Conservation (phyloP, 2,329 filamentous ascomycete genomes). For the Xylaria sp. region DNA sequence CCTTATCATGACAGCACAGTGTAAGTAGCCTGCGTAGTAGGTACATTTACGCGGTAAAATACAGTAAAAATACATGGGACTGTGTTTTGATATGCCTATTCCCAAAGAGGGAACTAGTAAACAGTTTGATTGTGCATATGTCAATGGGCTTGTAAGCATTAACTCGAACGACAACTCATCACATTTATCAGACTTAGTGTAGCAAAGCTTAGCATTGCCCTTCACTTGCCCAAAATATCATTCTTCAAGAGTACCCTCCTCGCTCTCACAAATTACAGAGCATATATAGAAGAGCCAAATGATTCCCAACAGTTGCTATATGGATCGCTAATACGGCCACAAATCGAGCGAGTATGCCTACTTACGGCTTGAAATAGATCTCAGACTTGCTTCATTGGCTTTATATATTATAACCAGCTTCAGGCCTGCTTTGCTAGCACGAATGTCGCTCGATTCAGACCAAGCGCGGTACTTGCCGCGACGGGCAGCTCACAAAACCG, state of each 20-base stretch:
- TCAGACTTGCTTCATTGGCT: constrained; percentile 13
- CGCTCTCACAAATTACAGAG: neutral
- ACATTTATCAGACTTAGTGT: constrained; percentile 1
- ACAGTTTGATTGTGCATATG: constrained; percentile 35
- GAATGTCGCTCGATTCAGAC: constrained; percentile 39
- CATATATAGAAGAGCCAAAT: neutral
- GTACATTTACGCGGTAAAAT: too few relatives aligned
- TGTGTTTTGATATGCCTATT: constrained; percentile 9
- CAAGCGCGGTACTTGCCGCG: constrained; percentile 41
- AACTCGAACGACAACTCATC: constrained; percentile 12
- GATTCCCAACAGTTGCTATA: constrained; percentile 3
- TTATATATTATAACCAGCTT: constrained; percentile 18
- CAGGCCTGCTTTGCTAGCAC: constrained; percentile 1
- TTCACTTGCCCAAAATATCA: constrained; percentile 19
- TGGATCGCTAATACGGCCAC: constrained; percentile 9
- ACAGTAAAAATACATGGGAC: neutral
- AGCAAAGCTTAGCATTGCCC: neutral
- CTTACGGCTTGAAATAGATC: constrained; percentile 14
- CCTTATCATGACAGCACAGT: neutral
- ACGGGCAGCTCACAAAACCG: constrained; percentile 35
- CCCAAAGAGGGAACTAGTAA: constrained; percentile 46
- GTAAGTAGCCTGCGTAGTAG: too few relatives aligned
- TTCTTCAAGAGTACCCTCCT: neutral
- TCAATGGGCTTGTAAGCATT: constrained; percentile 10
- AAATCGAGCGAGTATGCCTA: constrained; percentile 14